These are phyloP conservation scores for Pseudozyma pruni DNA, from an alignment of 1,284 basidiomycete genomes.

Conservation along the genomic window DNA sequence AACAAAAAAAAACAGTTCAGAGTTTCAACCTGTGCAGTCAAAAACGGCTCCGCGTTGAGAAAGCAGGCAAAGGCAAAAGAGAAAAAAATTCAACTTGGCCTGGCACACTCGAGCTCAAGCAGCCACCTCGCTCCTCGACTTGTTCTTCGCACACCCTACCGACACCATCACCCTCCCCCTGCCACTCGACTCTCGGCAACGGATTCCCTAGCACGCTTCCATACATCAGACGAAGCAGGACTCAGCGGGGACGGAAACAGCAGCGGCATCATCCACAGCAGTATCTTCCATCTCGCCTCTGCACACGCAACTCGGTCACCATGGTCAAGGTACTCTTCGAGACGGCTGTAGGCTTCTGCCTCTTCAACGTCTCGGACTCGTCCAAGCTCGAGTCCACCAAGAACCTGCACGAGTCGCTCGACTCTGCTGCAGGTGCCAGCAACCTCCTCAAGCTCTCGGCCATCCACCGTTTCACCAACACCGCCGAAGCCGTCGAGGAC, in stretches of 20 bases:
- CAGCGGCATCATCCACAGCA: conserved; percentile 5
- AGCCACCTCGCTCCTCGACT: no score
- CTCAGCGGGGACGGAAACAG: conserved; percentile 1
- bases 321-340: conserved; percentile 68
- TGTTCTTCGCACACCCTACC: background rate
- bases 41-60: background rate
- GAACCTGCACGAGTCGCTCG: conserved; percentile 90
- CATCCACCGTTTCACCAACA: conserved; percentile 94
- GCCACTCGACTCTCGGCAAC: background rate
- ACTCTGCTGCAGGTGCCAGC: conserved; percentile 88
- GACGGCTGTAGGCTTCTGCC: conserved; percentile 80
- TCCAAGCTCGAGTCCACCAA: conserved; percentile 82
- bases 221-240: conserved; percentile 1
- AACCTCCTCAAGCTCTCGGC: conserved; percentile 86
- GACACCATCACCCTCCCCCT: background rate
- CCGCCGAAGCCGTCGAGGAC: conserved; percentile 98
- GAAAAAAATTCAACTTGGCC: background rate
- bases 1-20: conserved; percentile 9
- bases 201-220: background rate
- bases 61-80: background rate
- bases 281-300: background rate
- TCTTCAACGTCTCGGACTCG: conserved; percentile 93
- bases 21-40: conserved; percentile 8
- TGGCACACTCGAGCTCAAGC: background rate
- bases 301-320: conserved; percentile 12